These are phyloP conservation scores for Helichrysum umbraculigerum DNA, from an alignment of 129 eudicot species.

Conservation along the genomic window DNA sequence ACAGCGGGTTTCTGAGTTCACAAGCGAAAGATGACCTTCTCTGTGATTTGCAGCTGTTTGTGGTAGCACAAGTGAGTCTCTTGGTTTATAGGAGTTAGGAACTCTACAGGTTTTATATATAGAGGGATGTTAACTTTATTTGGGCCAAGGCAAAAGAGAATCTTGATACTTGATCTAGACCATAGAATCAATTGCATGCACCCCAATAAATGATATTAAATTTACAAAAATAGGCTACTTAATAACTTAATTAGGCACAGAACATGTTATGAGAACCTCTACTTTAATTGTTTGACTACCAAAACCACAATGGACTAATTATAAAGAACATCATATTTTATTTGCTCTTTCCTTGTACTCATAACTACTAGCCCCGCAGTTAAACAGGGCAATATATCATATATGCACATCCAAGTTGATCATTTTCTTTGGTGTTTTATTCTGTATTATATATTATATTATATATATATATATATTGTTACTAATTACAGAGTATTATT, in stretches of 20 bases:
- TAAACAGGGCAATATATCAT: too few species aligned
- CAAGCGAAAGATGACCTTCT: background rate
- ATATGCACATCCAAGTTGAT: too few species aligned
- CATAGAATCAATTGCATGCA: conserved; percentile 1
- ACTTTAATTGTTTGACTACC: background rate
- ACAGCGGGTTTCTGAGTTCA: background rate
- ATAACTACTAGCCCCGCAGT: too few species aligned
- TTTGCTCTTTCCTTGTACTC: too few species aligned
- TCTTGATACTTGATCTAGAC: background rate
- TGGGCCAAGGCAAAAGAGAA: conserved; percentile 14
- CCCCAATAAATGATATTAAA: background rate
- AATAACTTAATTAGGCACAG: conserved; percentile 10
- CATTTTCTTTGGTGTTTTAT: too few species aligned
- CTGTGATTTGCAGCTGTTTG: conserved; percentile 1
- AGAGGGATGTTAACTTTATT: conserved; percentile 1
- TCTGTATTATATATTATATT: too few species aligned
- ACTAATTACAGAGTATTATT: too few species aligned
- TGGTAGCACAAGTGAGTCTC: conserved; percentile 17
- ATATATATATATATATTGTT: too few species aligned
- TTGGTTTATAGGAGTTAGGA: conserved; percentile 27
- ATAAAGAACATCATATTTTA: too few species aligned
- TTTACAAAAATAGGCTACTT: background rate
- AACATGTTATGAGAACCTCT: conserved; percentile 9
- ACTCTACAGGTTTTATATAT: conserved; percentile 21
- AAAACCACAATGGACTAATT: background rate